Evolutionary conservation across 2,329 filamentous ascomycete genomes (phyloP), one percentile per base, ranked within the genome.

Genomic region (Ceratocystis albifundus): DNA sequence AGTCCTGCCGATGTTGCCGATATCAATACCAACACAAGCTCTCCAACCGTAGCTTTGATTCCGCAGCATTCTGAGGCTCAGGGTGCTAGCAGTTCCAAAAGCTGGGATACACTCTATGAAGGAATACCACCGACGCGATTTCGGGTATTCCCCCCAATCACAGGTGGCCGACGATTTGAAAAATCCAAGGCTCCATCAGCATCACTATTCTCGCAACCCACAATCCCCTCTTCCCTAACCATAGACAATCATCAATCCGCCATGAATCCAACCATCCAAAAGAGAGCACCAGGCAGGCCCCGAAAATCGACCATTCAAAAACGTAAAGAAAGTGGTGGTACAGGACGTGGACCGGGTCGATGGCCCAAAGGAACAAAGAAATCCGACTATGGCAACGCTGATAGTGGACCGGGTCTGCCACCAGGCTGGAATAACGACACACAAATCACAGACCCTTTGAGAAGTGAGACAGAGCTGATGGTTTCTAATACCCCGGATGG

Each of bases 61-160:
- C 17, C n/a, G 25, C 61, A 64, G 28, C 61, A 61, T 12, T 44
- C 25, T 3, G 72, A 77, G 45, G 77, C 77, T 65, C 73, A 74
- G 68, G 67, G 74, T 68, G 64, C 69, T 59, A 67, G 68, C 3
- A 67, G 70, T 0, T 68, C 72, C 41, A 74, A 64, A 67, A 72
- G 17, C 65, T 85, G 82, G 82, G 72, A 73, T 10, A 70, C 73
- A 2, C 72, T 77, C 1, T 85, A 85, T 71, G 76, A 76, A 15
- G 75, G 77, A 61, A 88, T 94, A 30, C 88, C 88, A 2, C 78
- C 85, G 0, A 84, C 80, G 1, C 83, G 89, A 44, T 95, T 90
- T 74, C 87, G 91, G 71, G 84, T 94, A 50, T 93, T 89, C 71
- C 90, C 90, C 7, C 83, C 87, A 0, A 76, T 88, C 7, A 77